Evolutionary conservation across 768 basidiomycete genomes (phyloP).

Genomic region (Lactarius psammicola): DNA sequence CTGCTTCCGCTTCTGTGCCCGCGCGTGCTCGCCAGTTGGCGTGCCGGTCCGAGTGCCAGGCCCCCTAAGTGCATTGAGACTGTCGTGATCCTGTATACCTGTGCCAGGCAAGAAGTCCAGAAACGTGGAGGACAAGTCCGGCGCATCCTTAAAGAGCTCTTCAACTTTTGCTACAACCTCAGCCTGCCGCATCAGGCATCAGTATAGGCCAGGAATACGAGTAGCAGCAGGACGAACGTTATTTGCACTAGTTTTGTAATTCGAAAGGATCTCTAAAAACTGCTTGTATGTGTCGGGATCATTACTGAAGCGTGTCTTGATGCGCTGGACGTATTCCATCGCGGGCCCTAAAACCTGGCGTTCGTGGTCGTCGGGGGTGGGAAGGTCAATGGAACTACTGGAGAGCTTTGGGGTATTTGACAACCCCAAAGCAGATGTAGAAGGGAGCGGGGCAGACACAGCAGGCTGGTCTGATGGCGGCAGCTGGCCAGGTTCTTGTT

Average conservation of each 20-base stretch:
- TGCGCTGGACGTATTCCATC: slow-evolving; percentile 94
- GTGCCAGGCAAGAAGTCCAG: slow-evolving; percentile 66
- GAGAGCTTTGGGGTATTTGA: slow-evolving; percentile 16
- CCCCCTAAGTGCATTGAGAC: slow-evolving; percentile 22
- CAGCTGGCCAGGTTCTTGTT: background rate
- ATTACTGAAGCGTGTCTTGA: slow-evolving; percentile 78
- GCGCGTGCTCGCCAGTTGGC: slow-evolving; percentile 42
- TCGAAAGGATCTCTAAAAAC: slow-evolving; percentile 74
- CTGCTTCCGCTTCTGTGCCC: slow-evolving; percentile 38
- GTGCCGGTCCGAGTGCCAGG: slow-evolving; percentile 28
- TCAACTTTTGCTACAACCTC: slow-evolving; percentile 71
- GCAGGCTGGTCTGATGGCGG: slow-evolving; percentile 13
- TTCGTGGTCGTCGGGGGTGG: slow-evolving; percentile 20
- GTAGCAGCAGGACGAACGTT: slow-evolving; percentile 41
- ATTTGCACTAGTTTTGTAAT: slow-evolving; percentile 53
- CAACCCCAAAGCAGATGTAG: slow-evolving; percentile 21
- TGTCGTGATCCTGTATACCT: slow-evolving; percentile 10
- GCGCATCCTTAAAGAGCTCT: slow-evolving; percentile 68
- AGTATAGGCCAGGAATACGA: slow-evolving; percentile 19
- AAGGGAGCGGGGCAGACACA: slow-evolving; percentile 18
- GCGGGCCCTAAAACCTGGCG: slow-evolving; percentile 61
- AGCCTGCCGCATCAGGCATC: slow-evolving; percentile 39
- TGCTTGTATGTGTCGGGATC: slow-evolving; percentile 83
- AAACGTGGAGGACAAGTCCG: slow-evolving; percentile 72
- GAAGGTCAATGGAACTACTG: slow-evolving; percentile 13